These are phyloP conservation scores for Stagonosporopsis tanaceti DNA, from an alignment of 2,329 filamentous ascomycete species.

Conservation along the genomic window DNA sequence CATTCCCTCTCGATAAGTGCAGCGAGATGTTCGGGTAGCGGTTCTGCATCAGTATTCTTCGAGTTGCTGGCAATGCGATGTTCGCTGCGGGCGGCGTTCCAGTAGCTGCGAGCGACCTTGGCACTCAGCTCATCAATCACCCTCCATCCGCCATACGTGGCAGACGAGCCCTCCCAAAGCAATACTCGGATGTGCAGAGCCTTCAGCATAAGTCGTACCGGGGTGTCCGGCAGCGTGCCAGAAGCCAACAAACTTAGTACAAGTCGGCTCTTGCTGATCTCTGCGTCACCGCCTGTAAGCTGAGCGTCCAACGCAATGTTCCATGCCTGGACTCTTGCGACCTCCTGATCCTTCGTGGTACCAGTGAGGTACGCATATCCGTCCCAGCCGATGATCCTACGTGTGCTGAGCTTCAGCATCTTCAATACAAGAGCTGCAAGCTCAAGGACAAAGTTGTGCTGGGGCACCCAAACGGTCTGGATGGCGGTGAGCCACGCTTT, in stretches of 20 bases:
- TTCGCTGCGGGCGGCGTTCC: slow-evolving; percentile 80
- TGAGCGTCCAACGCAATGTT: slow-evolving; percentile 92
- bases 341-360: slow-evolving; percentile 83
- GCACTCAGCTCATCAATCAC: slow-evolving; percentile 74
- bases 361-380: slow-evolving; percentile 82
- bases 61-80: slow-evolving; percentile 55
- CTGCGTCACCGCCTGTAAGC: slow-evolving; percentile 85
- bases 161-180: slow-evolving; percentile 77
- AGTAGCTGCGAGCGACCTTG: slow-evolving; percentile 76
- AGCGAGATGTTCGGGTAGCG: slow-evolving; percentile 78
- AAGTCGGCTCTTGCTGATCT: slow-evolving; percentile 87
- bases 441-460: slow-evolving; percentile 85
- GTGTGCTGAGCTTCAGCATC: slow-evolving; percentile 80
- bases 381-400: slow-evolving; percentile 78
- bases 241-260: slow-evolving; percentile 88
- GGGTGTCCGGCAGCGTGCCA: slow-evolving; percentile 83
- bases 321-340: slow-evolving; percentile 89
- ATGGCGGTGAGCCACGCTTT: slow-evolving; percentile 94
- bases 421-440: slow-evolving; percentile 81
- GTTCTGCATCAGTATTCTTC: slow-evolving; percentile 64
- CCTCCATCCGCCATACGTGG: slow-evolving; percentile 69
- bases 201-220: slow-evolving; percentile 86
- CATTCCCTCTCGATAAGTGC: slow-evolving; percentile 79
- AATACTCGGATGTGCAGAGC: slow-evolving; percentile 90
- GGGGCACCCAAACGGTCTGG: slow-evolving; percentile 90